Percentiles rank a stretch among this genome's conserved stretches.
These are phyloP conservation scores for Botryosphaeria dothidea DNA, from an alignment of 2,329 filamentous ascomycete genomes.

Conservation along the genomic window DNA sequence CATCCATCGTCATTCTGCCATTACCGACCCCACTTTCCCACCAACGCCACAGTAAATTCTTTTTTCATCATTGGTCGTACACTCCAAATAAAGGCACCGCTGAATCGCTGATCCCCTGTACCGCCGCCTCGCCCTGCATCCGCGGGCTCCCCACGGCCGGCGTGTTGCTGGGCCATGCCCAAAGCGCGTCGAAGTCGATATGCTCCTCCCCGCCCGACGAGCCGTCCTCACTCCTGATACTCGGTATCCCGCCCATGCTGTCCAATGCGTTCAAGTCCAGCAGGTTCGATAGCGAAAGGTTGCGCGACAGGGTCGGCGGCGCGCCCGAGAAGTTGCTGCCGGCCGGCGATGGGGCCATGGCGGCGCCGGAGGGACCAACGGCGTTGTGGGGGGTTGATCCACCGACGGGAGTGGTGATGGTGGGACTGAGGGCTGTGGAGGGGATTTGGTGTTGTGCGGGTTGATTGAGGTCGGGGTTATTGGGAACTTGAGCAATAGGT, in stretches of 20 bases:
- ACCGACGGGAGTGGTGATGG: conserved; percentile 30
- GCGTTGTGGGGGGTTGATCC: not conserved
- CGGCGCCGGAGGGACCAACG: conserved; percentile 3
- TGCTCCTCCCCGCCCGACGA: conserved; percentile 37
- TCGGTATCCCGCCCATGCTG: conserved; percentile 23
- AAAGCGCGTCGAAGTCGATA: conserved; percentile 45
- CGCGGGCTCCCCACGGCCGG: conserved; percentile 34
- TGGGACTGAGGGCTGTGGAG: conserved; percentile 20
- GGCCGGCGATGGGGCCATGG: conserved; percentile 26
- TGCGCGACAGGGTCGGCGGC: not conserved
- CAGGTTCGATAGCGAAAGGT: conserved; percentile 34
- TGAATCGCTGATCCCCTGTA: conserved; percentile 32
- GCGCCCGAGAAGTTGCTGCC: not conserved
- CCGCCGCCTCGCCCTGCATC: conserved; percentile 19
- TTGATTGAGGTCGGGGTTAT: not conserved
- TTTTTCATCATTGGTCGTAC: conserved; percentile 16
- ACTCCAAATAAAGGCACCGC: conserved; percentile 37
- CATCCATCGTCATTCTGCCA: too few relatives aligned
- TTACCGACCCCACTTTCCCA: not conserved
- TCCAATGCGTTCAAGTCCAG: conserved; percentile 41
- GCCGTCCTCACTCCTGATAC: conserved; percentile 32
- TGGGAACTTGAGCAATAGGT: not conserved
- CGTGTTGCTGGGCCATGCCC: conserved; percentile 41
- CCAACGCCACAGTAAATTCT: not conserved
- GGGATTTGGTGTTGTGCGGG: not conserved